These are phyloP conservation scores for Fusarium sp. DNA, from an alignment of 2,329 filamentous ascomycete genomes.

Conservation along the genomic window DNA sequence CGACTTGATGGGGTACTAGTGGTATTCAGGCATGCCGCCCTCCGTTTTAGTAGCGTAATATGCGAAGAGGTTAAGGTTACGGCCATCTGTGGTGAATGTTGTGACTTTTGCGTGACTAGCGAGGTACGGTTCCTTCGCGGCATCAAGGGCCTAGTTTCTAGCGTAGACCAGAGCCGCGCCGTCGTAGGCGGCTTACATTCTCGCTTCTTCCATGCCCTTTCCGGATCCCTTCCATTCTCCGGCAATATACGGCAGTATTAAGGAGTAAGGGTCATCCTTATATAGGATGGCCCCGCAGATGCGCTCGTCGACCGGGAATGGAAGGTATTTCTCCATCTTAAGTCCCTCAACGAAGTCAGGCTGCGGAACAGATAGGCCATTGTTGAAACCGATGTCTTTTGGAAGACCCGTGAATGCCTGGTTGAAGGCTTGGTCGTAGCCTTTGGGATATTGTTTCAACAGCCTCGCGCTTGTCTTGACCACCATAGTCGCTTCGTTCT, in stretches of 20 bases:
- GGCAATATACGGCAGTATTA: background rate
- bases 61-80: background rate
- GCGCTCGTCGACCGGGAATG: background rate
- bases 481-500: background rate
- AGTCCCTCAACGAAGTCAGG: conserved; percentile 46
- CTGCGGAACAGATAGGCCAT: conserved; percentile 41
- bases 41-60: background rate
- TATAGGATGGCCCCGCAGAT: background rate
- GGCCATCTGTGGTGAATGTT: background rate
- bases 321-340: background rate
- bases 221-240: background rate
- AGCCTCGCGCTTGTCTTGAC: background rate
- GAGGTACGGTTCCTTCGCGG: background rate
- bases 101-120: background rate
- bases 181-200: background rate
- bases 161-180: background rate
- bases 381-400: conserved; percentile 45
- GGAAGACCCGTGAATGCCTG: conserved; percentile 37
- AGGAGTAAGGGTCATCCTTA: background rate
- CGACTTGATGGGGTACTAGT: conserved; percentile 1
- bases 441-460: conserved; percentile 31
- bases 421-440: conserved; percentile 19
- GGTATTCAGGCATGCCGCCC: background rate
- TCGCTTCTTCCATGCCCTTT: background rate
- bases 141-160: background rate